Percentiles rank a stretch among this genome's conserved stretches.
Evolutionary conservation across 208 protist genomes (phyloP).

Genomic region (Trypanosoma mega): DNA sequence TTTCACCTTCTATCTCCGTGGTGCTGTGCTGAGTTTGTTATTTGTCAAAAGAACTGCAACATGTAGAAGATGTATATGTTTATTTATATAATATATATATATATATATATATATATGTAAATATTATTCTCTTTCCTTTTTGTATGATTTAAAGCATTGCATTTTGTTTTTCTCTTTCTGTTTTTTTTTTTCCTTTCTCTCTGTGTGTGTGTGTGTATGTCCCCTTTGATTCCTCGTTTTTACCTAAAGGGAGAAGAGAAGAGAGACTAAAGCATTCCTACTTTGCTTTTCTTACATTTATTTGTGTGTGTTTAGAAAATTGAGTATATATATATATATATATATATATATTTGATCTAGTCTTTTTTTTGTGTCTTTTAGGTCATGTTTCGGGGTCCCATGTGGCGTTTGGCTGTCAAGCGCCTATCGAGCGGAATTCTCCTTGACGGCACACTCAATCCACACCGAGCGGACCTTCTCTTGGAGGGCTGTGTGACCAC

Average conservation of each 20-base stretch:
- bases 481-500: constrained; percentile 64
- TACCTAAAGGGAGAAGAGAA: no score
- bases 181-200: neutral
- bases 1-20: no score
- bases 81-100: neutral
- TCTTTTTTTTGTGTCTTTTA: constrained; percentile 26
- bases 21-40: no score
- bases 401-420: constrained; percentile 36
- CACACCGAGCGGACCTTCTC: constrained; percentile 36
- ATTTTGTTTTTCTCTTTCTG: neutral
- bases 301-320: constrained; percentile 10
- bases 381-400: neutral
- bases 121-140: neutral
- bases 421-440: constrained; percentile 71
- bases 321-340: neutral
- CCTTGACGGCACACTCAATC: constrained; percentile 71
- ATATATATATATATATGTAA: constrained; percentile 5
- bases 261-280: neutral
- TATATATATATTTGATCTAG: neutral
- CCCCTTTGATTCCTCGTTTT: no score
- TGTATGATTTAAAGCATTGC: neutral
- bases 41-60: no score
- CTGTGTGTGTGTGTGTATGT: constrained; percentile 3
- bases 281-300: neutral
- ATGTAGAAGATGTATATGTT: neutral